phyloP scores from a whole-genome alignment of 2,329 filamentous ascomycete species.

The Pseudonectria buxi region DNA sequence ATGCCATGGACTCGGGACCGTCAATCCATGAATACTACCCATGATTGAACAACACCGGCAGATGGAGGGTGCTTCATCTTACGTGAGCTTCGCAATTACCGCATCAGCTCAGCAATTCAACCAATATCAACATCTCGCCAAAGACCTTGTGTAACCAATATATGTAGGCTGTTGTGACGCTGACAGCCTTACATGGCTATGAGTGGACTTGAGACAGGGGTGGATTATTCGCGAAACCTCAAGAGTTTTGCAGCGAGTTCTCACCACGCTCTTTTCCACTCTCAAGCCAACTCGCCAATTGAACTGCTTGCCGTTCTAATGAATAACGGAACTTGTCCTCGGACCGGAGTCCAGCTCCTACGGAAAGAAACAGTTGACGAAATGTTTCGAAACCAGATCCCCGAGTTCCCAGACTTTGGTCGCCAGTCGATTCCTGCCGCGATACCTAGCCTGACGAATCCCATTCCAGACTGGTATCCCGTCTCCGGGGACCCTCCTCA shows the following conservation, averaged over 20 bases:
- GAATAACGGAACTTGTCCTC: conserved; percentile 56
- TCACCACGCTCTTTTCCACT: background rate
- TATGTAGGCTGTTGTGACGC: no score
- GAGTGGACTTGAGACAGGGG: no score
- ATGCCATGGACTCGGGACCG: no score
- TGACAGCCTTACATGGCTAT: no score
- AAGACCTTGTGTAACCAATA: no score
- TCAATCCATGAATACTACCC: no score
- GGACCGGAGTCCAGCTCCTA: conserved; percentile 48
- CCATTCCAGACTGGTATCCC: conserved; percentile 43
- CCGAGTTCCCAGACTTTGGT: conserved; percentile 45
- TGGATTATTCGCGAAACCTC: conserved; percentile 53
- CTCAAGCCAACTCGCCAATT: conserved; percentile 1
- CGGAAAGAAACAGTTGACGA: conserved; percentile 49
- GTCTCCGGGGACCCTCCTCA: conserved; percentile 42
- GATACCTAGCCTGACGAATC: conserved; percentile 43
- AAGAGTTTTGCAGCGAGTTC: conserved; percentile 51
- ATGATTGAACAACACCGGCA: no score
- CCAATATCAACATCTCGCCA: no score
- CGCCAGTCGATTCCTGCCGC: conserved; percentile 37
- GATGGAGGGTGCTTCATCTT: no score
- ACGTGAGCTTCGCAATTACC: no score
- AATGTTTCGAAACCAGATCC: conserved; percentile 61
- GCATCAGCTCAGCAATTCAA: no score
- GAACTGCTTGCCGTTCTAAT: conserved; percentile 50